Evolutionary conservation across 2,329 filamentous ascomycete genomes (phyloP).

Genomic region (Cercospora sp.): DNA sequence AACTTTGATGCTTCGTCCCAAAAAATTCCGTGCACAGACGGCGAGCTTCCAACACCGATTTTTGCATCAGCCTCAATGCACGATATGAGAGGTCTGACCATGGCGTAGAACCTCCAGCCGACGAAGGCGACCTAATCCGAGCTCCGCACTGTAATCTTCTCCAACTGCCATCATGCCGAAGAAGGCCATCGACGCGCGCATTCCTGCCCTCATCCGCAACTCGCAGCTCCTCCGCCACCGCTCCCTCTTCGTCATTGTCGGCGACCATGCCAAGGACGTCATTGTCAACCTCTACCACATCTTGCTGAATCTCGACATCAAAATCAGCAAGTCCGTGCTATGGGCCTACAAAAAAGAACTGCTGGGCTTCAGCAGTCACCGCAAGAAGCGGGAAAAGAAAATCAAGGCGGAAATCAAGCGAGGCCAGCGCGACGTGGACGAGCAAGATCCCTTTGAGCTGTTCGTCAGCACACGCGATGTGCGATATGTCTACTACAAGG

Average conservation of each 20-base stretch:
- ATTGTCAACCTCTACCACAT: slow-evolving; percentile 95
- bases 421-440: slow-evolving; percentile 87
- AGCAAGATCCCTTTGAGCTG: slow-evolving; percentile 93
- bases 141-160: not conserved
- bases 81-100: not conserved
- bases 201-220: slow-evolving; percentile 88
- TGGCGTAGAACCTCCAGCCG: not conserved
- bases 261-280: slow-evolving; percentile 90
- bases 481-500: slow-evolving; percentile 99
- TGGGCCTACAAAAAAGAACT: slow-evolving; percentile 99
- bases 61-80: not conserved
- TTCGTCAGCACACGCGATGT: slow-evolving; percentile 97
- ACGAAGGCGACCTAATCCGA: slow-evolving; percentile 3
- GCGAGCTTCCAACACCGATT: not conserved
- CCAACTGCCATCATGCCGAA: slow-evolving; percentile 52
- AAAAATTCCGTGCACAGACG: not conserved
- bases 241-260: slow-evolving; percentile 96
- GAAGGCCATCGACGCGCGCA: slow-evolving; percentile 73
- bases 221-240: slow-evolving; percentile 93
- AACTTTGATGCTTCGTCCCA: not conserved
- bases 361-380: slow-evolving; percentile 89
- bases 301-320: slow-evolving; percentile 83
- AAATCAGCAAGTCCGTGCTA: slow-evolving; percentile 91
- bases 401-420: slow-evolving; percentile 98
- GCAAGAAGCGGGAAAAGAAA: slow-evolving; percentile 96